These are phyloP conservation scores for Akanthomyces dipterigenus DNA, from an alignment of 2,329 filamentous ascomycete genomes.

Conservation along the genomic window DNA sequence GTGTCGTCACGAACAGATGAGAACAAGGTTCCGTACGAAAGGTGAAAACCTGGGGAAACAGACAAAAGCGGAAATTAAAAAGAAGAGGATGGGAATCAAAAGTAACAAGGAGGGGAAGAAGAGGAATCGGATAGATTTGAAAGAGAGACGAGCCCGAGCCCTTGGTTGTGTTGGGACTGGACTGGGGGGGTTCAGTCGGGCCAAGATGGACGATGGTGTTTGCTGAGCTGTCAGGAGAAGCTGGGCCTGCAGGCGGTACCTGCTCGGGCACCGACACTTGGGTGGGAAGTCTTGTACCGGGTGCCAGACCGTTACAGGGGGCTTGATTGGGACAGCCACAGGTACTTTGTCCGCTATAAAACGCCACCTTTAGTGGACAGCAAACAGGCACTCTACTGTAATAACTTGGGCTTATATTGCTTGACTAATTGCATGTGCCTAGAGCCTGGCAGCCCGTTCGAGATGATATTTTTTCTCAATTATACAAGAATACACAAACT, in stretches of 20 bases:
- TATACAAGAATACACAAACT: background rate
- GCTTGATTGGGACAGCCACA: background rate
- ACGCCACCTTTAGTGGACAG: background rate
- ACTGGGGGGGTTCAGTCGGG: background rate
- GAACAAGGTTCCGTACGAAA: background rate
- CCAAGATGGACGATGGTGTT: background rate
- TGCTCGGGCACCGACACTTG: background rate
- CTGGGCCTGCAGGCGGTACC: background rate
- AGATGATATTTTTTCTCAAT: no score
- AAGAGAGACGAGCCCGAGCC: slow-evolving; percentile 2
- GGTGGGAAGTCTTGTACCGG: background rate
- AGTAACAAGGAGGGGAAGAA: background rate
- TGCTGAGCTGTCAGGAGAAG: background rate
- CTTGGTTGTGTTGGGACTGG: slow-evolving; percentile 1
- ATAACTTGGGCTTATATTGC: no score
- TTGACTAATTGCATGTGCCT: no score
- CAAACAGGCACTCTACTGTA: no score
- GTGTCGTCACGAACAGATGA: background rate
- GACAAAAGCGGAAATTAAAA: slow-evolving; percentile 2
- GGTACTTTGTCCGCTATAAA: background rate
- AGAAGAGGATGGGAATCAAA: background rate
- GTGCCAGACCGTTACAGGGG: background rate
- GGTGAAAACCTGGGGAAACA: slow-evolving; percentile 1
- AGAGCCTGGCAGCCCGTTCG: no score
- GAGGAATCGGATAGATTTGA: slow-evolving; percentile 5